Evolutionary conservation across 139 green algal species (phyloP).

Genomic region (Volvox reticuliferus): DNA sequence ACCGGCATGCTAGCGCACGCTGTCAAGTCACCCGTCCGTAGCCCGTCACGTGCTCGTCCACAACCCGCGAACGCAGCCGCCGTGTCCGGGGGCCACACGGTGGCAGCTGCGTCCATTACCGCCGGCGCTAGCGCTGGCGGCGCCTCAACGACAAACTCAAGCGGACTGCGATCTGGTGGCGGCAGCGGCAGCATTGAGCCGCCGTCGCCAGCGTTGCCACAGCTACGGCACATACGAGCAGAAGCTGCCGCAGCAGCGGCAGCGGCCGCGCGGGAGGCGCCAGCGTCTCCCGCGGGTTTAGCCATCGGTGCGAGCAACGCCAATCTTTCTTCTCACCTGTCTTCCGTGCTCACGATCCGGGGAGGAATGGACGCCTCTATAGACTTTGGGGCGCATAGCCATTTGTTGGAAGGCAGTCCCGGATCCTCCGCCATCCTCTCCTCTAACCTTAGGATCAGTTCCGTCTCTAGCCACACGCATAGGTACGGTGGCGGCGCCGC

Average conservation of each 20-base stretch:
- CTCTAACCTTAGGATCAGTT: background rate
- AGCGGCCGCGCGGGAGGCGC: background rate
- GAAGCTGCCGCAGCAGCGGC: background rate
- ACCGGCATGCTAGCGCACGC: background rate
- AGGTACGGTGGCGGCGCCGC: conserved; percentile 10
- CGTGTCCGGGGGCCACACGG: background rate
- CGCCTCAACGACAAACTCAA: background rate
- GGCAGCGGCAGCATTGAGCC: background rate
- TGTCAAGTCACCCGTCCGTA: conserved; percentile 8
- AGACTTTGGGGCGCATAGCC: background rate
- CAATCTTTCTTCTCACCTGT: background rate
- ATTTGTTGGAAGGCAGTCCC: background rate
- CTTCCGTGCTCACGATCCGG: background rate
- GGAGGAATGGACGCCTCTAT: conserved; percentile 38
- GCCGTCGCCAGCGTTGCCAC: background rate
- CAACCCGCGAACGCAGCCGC: background rate
- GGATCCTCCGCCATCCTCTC: conserved; percentile 26
- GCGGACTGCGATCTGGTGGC: no score
- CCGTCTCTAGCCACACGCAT: background rate
- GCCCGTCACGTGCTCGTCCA: background rate
- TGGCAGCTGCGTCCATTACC: background rate
- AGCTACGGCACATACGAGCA: background rate
- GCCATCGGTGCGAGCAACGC: background rate
- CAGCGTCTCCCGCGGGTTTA: background rate
- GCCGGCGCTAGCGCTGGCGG: background rate